Evolutionary conservation across 768 basidiomycete genomes (phyloP), one percentile per base, ranked within the genome.

Genomic region (Obba rivulosa): DNA sequence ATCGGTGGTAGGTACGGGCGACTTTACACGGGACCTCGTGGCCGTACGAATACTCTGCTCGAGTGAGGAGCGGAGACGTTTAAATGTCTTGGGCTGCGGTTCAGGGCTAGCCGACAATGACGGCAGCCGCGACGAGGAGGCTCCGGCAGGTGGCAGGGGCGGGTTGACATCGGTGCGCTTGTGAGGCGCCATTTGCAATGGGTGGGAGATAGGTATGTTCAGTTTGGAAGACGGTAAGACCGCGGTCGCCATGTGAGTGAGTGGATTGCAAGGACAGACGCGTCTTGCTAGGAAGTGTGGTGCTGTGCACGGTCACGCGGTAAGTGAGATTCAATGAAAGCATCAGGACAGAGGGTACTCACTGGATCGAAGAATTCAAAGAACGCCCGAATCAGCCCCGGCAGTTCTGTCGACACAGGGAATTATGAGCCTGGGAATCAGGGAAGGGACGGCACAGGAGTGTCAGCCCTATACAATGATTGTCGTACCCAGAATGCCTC

Each of bases 11-110:
- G 52, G 31, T 11, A 45, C 48, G 43, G 49, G 43, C 34, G 51
- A 39, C 43, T 57, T 57, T 2, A 54, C 57, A 45, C 57, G 63
- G 50, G 81, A 78, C 45, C 80, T 74, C 10, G 82, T 81, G 44
- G 81, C 82, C 11, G 77, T 75, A 43, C 81, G 78, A 34, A 87
- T 54, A 57, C 78, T 81, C 54, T 85, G 80, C 57, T 84, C 84
- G 20, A 88, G 65, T 4, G 83, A 78, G 2, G 83, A 78, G 47
- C 81, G 79, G 48, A 87, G 66, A 36, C 83, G 78, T 58, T 76
- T 77, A 60, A 87, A 80, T 4, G 81, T 71, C 57, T 72, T 80
- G 35, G 76, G 70, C 16, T 74, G 62, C 43, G 75, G 73, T 24
- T 65, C 68, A 57, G 53, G 64, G 49, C 40, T 57, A 54, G 49